phyloP scores from a whole-genome alignment of 495 filamentous ascomycete genomes.

The Neurospora tetraspora region DNA sequence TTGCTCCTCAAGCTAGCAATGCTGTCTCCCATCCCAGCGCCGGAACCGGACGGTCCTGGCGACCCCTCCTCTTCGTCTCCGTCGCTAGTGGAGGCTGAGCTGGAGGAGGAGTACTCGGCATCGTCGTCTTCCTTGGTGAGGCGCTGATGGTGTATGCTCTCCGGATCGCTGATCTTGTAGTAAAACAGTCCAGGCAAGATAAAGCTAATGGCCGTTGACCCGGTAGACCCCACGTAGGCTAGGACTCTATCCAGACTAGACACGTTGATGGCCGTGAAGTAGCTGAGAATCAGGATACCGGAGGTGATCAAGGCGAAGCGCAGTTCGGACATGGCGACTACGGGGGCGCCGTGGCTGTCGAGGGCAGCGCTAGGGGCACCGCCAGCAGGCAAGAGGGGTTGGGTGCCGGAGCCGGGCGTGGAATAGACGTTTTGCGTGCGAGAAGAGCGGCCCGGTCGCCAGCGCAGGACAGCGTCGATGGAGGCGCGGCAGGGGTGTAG shows the following conservation, averaged over 20 bases:
- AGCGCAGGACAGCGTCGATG: constrained; percentile 83
- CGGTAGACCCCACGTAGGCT: constrained; percentile 91
- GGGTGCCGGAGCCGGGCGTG: constrained; percentile 25
- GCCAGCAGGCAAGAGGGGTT: constrained; percentile 32
- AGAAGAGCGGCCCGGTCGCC: constrained; percentile 84
- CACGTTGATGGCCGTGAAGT: constrained; percentile 81
- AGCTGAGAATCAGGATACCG: constrained; percentile 70
- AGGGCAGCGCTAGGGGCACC: constrained; percentile 1
- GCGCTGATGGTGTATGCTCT: constrained; percentile 71
- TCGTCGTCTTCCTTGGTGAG: constrained; percentile 86
- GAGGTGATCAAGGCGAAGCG: constrained; percentile 88
- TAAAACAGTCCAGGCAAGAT: constrained; percentile 95
- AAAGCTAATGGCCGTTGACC: constrained; percentile 89
- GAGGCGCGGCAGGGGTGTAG: constrained; percentile 91
- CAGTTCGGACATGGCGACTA: constrained; percentile 60
- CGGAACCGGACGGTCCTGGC: constrained; percentile 19
- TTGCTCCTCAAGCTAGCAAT: constrained; percentile 33
- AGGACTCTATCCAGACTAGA: constrained; percentile 81
- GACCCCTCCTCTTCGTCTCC: constrained; percentile 17
- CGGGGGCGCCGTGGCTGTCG: constrained; percentile 33
- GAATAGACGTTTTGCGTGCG: constrained; percentile 41
- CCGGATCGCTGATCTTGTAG: constrained; percentile 89
- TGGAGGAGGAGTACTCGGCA: constrained; percentile 27
- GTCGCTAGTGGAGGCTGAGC: constrained; percentile 27
- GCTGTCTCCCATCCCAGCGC: constrained; percentile 36